Conservation (phyloP, 2,329 filamentous ascomycete genomes). For the Helotiales sp. region DNA sequence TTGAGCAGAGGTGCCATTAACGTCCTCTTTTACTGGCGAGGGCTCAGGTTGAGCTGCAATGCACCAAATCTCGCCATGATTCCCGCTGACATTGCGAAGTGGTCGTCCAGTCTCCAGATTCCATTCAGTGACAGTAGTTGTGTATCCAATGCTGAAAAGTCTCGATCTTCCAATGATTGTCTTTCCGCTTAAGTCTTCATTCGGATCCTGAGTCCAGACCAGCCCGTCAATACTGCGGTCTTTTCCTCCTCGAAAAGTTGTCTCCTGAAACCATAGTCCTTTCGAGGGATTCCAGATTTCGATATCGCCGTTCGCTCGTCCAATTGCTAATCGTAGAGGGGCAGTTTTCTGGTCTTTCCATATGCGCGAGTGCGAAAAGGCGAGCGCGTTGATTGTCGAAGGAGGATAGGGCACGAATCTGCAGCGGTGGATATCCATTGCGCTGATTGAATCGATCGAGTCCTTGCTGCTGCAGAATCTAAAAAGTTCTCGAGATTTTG, state of each 20-base stretch:
- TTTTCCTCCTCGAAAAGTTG: slow-evolving; percentile 77
- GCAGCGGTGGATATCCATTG: slow-evolving; percentile 95
- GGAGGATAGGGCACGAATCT: slow-evolving; percentile 93
- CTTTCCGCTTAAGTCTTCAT: slow-evolving; percentile 64
- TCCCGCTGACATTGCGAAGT: slow-evolving; percentile 81
- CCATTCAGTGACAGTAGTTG: slow-evolving; percentile 92
- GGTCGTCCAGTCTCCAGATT: slow-evolving; percentile 78
- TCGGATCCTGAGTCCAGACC: slow-evolving; percentile 85
- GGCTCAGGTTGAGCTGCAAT: slow-evolving; percentile 75
- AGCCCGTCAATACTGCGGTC: slow-evolving; percentile 88
- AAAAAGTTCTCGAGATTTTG: slow-evolving; percentile 19
- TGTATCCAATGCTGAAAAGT: slow-evolving; percentile 95
- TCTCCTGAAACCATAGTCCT: slow-evolving; percentile 82
- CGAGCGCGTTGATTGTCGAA: slow-evolving; percentile 89
- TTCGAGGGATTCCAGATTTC: slow-evolving; percentile 93
- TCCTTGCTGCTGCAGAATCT: background rate
- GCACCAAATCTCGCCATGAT: slow-evolving; percentile 97
- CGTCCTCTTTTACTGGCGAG: slow-evolving; percentile 18
- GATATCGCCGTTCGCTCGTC: slow-evolving; percentile 91
- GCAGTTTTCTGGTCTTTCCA: slow-evolving; percentile 52
- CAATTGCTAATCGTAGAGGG: slow-evolving; percentile 78
- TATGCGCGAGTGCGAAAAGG: slow-evolving; percentile 77
- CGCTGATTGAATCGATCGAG: slow-evolving; percentile 15
- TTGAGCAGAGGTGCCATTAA: slow-evolving; percentile 33
- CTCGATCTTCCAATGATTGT: slow-evolving; percentile 70